A percentile compares a stretch with the other conserved stretches of the same genome.
These are phyloP conservation scores for Hyaloscypha bicolor DNA, from an alignment of 495 filamentous ascomycete genomes.

Conservation along the genomic window DNA sequence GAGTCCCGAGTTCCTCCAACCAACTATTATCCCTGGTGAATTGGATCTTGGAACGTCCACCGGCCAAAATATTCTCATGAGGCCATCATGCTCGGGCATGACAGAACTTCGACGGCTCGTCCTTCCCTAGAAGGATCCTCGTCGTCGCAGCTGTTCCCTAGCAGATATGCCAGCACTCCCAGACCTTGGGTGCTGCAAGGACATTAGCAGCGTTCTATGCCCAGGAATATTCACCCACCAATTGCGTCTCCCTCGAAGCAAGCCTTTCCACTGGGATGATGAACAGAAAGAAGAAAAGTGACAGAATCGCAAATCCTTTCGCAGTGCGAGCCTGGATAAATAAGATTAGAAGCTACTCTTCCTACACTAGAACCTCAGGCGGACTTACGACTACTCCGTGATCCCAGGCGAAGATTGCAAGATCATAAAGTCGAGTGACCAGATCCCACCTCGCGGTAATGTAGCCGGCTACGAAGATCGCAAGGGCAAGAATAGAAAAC, in stretches of 20 bases:
- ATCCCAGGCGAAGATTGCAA: constrained; percentile 96
- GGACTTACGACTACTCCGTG: constrained; percentile 91
- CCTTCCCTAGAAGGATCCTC: constrained; percentile 81
- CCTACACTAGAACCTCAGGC: neutral
- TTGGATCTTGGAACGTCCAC: constrained; percentile 76
- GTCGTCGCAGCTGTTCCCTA: constrained; percentile 88
- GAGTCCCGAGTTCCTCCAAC: constrained; percentile 90
- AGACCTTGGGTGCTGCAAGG: constrained; percentile 78
- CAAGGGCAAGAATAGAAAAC: constrained; percentile 89
- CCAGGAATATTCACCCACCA: constrained; percentile 48
- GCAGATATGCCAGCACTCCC: constrained; percentile 85
- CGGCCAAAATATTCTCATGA: constrained; percentile 99
- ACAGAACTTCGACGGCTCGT: constrained; percentile 37
- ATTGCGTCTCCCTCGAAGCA: constrained; percentile 65
- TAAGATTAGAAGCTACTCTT: constrained; percentile 11
- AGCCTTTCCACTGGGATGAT: constrained; percentile 73
- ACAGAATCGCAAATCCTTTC: constrained; percentile 74
- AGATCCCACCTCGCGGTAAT: constrained; percentile 98
- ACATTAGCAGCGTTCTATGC: constrained; percentile 21
- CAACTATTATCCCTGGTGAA: constrained; percentile 81
- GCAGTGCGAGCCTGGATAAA: constrained; percentile 51
- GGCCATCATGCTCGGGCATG: constrained; percentile 92
- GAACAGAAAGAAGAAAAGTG: constrained; percentile 75
- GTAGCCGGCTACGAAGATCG: constrained; percentile 99
- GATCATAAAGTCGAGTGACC: constrained; percentile 91